These are phyloP conservation scores for Verticillium nubilum DNA, from an alignment of 2,329 filamentous ascomycete genomes.

Conservation along the genomic window DNA sequence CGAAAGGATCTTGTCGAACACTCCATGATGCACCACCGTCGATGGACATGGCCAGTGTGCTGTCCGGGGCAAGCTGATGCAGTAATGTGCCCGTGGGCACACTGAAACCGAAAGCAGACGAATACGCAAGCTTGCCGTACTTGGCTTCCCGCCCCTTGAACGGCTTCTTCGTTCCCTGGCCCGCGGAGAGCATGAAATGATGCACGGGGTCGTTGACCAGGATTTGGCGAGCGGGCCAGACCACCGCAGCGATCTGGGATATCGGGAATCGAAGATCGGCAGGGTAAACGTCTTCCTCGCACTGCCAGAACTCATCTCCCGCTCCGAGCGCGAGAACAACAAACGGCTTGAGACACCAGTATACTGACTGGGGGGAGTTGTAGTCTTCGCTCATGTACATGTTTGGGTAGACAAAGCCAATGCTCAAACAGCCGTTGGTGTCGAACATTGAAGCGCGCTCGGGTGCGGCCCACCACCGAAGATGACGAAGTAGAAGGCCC, in stretches of 20 bases:
- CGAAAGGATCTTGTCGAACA: slow-evolving; percentile 5
- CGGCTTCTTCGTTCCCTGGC: slow-evolving; percentile 25
- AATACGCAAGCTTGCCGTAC: slow-evolving; percentile 33
- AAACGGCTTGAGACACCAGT: slow-evolving; percentile 42
- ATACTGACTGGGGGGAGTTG: slow-evolving; percentile 43
- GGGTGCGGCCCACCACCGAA: slow-evolving; percentile 75
- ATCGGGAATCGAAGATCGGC: neutral
- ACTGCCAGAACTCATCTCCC: slow-evolving; percentile 33
- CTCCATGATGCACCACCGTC: slow-evolving; percentile 12
- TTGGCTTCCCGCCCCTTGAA: slow-evolving; percentile 29
- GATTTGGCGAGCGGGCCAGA: slow-evolving; percentile 30
- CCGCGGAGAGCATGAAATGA: slow-evolving; percentile 30
- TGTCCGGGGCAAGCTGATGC: slow-evolving; percentile 15
- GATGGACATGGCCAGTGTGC: slow-evolving; percentile 9
- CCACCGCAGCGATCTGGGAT: neutral
- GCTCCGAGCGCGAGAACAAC: slow-evolving; percentile 25
- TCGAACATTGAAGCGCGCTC: slow-evolving; percentile 62
- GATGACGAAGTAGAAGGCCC: slow-evolving; percentile 65
- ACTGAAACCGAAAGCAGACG: slow-evolving; percentile 29
- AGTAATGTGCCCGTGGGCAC: slow-evolving; percentile 24
- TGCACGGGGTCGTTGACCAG: slow-evolving; percentile 27
- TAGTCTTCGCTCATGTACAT: slow-evolving; percentile 45
- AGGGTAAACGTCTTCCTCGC: slow-evolving; percentile 28
- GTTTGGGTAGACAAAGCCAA: slow-evolving; percentile 20
- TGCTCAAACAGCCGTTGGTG: slow-evolving; percentile 61